Base-by-base conservation (phyloP, 2,329 filamentous ascomycete species). In the Aspergillus niger region DNA sequence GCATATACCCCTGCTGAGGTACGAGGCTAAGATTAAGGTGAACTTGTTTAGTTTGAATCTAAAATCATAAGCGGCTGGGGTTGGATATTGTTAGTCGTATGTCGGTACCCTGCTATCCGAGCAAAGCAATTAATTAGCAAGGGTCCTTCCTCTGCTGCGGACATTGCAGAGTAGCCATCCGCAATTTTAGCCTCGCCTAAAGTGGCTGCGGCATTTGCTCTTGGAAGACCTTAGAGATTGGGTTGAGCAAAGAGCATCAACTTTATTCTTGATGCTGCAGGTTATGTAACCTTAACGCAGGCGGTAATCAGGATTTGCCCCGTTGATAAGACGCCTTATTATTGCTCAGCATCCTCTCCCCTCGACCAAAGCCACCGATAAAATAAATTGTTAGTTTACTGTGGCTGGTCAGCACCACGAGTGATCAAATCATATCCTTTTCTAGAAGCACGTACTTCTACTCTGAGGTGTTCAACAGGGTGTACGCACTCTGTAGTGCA, bases 211-310 rank as follows among this genome's bases (percentile, higher is more conserved):
- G 20, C 20, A 36, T 32, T 52, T 32, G 28, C 7, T 17, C 17
- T 50, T 28, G n/a, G 17, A 8, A 15, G 17, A 38, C 49, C 20
- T 20, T 20, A 20, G 20, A 20, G 20, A 20, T 20, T 8, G 49
- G 49, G 50, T 53, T 22, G 32, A 17, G 39, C 50, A 38, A 17
- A 38, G 15, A 24, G 50, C 50, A 53, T 53, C 50, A 53, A 53
- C 50, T 53, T 53, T 39, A 53, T 53, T 53, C 50, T 32, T 32
- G 36, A n/a, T 39, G 50, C 50, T 53, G 50, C 50, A 53, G 30
- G 50, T 53, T 38, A 53, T 53, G 50, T 53, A 53, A 53, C 30
- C 30, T 53, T 50, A 50, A 17, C 26, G 5, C 47, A 11, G 47
- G 47, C 24, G 17, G 28, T 50, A 50, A 24, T 30, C 11, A 24